Base-by-base conservation (phyloP, 768 basidiomycete genomes). In the Suillus clintonianus region DNA sequence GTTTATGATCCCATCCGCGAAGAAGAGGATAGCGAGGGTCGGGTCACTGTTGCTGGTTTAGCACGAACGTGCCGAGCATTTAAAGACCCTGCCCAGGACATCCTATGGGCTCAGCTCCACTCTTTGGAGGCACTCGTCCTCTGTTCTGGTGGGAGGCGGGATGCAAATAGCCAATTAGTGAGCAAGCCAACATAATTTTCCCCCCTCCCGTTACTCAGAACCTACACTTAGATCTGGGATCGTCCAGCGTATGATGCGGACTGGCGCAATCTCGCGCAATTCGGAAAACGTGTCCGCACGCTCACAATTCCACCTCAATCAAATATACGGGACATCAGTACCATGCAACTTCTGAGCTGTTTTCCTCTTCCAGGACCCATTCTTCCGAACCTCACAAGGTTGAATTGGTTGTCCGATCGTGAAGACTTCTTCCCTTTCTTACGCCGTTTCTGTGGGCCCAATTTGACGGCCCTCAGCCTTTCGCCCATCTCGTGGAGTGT, bases 321-420 rank as follows among this genome's bases (percentile, higher is more conserved):
- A 9, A 5, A 51, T 32, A 32, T n/a, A n/a, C n/a, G n/a, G 22
- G 5, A 14, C 6, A 47, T 24, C 22, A 47, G 13, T 2, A 47
- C 22, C 7, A 47, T 47, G 47, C 47, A 24, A 24, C 13, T 47
- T 47, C 45, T 47, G n/a, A 47, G 10, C 10, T 47, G 45, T 47
- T 22, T 22, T 47, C 45, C 11, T 14, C n/a, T 45, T 45, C 45
- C n/a, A 10, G 45, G 45, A 5, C 73, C 73, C 0, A 34, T 74
- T 4, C 71, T 74, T 22, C 72, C 71, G 3, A 74, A 71, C 15
- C 65, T 73, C 34, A 71, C 56, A 0, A 66, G 66, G 34, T 65
- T 74, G 34, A 55, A 65, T 30, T 73, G 73, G 73, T 5, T 47
- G 11, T 47, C 45, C 13, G 14, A 47, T 5, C 3, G 9, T 22